Conservation (phyloP, 2,329 filamentous ascomycete species). For the Apiospora pterosperma region DNA sequence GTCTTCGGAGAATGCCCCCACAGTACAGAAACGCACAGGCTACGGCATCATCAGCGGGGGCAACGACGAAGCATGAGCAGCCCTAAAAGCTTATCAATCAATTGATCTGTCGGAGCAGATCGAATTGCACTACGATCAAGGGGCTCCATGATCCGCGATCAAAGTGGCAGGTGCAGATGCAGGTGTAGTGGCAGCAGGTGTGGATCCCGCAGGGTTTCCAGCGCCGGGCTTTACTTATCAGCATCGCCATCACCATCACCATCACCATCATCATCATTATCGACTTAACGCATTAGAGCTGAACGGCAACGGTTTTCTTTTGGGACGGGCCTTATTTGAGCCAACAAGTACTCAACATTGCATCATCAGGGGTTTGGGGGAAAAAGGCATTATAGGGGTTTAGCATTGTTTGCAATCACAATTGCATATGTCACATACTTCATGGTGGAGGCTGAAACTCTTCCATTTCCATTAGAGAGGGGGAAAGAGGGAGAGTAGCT, state of each 20-base stretch:
- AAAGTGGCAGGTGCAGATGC: not conserved
- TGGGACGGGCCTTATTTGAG: not conserved
- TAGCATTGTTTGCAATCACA: not conserved
- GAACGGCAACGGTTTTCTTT: not conserved
- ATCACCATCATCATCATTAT: not conserved
- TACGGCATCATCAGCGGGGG: constrained; percentile 7
- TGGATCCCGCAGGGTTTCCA: not conserved
- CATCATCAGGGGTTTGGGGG: not conserved
- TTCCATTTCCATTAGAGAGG: not conserved
- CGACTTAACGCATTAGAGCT: not conserved
- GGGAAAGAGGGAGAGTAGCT: no score
- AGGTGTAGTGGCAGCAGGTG: not conserved
- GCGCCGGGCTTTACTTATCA: not conserved
- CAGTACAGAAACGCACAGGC: not conserved
- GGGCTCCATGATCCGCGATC: not conserved
- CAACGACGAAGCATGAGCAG: constrained; percentile 4
- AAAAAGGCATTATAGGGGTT: not conserved
- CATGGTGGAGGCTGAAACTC: not conserved
- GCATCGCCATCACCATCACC: not conserved
- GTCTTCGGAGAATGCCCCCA: not conserved
- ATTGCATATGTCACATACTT: not conserved
- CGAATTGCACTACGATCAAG: not conserved
- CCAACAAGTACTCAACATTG: not conserved
- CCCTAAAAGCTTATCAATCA: not conserved
- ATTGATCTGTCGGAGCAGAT: not conserved